These are phyloP conservation scores for Candolleomyces aberdarensis DNA, from an alignment of 768 basidiomycete species.

Conservation along the genomic window DNA sequence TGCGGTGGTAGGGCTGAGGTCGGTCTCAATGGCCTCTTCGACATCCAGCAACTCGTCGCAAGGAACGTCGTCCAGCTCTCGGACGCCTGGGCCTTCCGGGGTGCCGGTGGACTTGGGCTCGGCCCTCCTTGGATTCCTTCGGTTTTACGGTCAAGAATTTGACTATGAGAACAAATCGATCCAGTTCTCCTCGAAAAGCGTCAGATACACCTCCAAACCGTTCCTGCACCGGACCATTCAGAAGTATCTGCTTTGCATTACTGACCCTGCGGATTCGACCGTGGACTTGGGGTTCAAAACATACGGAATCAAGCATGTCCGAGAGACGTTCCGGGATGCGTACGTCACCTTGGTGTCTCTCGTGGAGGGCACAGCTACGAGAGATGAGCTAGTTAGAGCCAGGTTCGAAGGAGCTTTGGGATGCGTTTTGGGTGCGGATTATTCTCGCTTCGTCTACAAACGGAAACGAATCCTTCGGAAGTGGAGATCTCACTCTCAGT, in stretches of 20 bases:
- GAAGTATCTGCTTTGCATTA: conserved; percentile 17
- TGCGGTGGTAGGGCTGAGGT: not conserved
- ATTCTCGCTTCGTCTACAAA: conserved; percentile 9
- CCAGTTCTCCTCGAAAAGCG: conserved; percentile 17
- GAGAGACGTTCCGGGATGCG: conserved; percentile 18
- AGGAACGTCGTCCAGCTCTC: not conserved
- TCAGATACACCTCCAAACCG: conserved; percentile 10
- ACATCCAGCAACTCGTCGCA: conserved; percentile 1
- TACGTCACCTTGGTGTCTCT: conserved; percentile 9
- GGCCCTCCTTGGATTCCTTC: conserved; percentile 18
- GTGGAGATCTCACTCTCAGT: not conserved
- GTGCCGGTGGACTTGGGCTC: conserved; percentile 12
- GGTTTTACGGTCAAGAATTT: conserved; percentile 22
- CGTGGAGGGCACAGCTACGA: conserved; percentile 1
- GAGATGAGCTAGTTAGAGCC: not conserved
- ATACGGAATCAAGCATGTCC: conserved; percentile 24
- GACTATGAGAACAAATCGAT: conserved; percentile 17
- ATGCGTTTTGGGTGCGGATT: conserved; percentile 15
- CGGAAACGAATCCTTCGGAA: conserved; percentile 3
- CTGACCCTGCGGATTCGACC: conserved; percentile 18
- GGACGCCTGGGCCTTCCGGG: not conserved
- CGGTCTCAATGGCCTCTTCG: not conserved
- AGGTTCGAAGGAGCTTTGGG: conserved; percentile 7
- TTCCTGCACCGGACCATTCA: conserved; percentile 2
- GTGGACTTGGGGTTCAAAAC: conserved; percentile 22